Conservation (phyloP, 768 basidiomycete species). For the Pleurotus platypus region DNA sequence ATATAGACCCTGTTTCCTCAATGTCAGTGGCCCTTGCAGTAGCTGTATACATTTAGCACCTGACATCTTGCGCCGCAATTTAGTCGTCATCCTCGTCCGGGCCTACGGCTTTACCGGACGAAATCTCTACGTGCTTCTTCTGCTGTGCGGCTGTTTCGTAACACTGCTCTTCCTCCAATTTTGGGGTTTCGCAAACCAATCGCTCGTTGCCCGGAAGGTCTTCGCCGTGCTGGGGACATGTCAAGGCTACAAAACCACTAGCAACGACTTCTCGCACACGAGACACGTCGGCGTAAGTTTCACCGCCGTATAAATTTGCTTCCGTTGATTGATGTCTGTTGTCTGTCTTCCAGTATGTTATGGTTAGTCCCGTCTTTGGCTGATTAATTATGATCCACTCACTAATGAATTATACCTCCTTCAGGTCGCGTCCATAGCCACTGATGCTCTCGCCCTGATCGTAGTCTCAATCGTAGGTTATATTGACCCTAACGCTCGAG, state of each 20-base stretch:
- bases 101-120: conserved; percentile 26
- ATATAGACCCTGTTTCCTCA: conserved; percentile 4
- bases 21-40: background rate
- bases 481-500: background rate
- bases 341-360: conserved; percentile 8
- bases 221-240: background rate
- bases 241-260: background rate
- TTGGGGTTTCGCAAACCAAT: conserved; percentile 19
- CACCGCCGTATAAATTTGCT: conserved; percentile 1
- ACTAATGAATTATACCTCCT: background rate
- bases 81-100: conserved; percentile 21
- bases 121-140: conserved; percentile 8
- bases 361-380: background rate
- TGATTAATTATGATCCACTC: background rate
- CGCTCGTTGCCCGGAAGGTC: conserved; percentile 9
- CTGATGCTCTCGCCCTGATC: conserved; percentile 17
- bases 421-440: conserved; percentile 15
- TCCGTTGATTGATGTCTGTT: background rate
- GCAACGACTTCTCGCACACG: background rate
- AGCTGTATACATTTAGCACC: background rate
- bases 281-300: conserved; percentile 8
- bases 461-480: conserved; percentile 16
- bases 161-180: conserved; percentile 14
- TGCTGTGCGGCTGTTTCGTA: conserved; percentile 13
- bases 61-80: background rate